phyloP scores from a whole-genome alignment of 805 yeast genomes.

The Maudiozyma pseudohumilis region DNA sequence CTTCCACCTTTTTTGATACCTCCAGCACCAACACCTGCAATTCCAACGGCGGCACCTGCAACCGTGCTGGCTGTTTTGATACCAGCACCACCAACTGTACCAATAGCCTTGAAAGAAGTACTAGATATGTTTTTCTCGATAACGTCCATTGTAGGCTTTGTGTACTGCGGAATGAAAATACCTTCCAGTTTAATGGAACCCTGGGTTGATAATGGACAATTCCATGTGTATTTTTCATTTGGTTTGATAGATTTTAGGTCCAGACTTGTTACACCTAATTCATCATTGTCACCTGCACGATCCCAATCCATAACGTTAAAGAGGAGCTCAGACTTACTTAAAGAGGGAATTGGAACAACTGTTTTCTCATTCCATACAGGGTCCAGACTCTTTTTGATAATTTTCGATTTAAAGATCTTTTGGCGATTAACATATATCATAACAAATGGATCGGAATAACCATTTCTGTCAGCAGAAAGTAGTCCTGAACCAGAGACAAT shows the following conservation, averaged over 20 bases:
- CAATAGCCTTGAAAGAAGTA: conserved; percentile 40
- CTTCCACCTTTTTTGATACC: conserved; percentile 41
- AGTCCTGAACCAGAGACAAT: conserved; percentile 47
- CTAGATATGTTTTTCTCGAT: conserved; percentile 34
- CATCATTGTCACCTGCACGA: conserved; percentile 57
- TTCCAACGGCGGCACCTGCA: conserved; percentile 31
- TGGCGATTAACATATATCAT: conserved; percentile 44
- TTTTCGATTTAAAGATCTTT: conserved; percentile 47
- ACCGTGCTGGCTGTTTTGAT: conserved; percentile 32
- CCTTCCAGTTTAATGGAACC: conserved; percentile 50
- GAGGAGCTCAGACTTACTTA: conserved; percentile 41
- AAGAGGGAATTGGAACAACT: conserved; percentile 51
- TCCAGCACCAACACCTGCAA: conserved; percentile 41
- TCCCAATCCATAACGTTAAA: conserved; percentile 68
- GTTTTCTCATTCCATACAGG: conserved; percentile 72
- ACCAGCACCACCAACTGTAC: conserved; percentile 30
- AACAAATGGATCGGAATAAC: conserved; percentile 67
- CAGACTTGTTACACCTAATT: conserved; percentile 43
- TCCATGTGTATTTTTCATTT: conserved; percentile 35
- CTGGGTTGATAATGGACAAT: conserved; percentile 48
- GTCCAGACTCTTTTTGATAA: conserved; percentile 53
- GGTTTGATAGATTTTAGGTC: conserved; percentile 44
- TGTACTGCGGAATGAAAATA: conserved; percentile 53
- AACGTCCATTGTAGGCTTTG: conserved; percentile 49
- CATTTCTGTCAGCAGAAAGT: conserved; percentile 55